Percentiles rank a stretch among this genome's conserved stretches.
Conservation (phyloP, 306 rosid species). For the Cucurbita pepo region DNA sequence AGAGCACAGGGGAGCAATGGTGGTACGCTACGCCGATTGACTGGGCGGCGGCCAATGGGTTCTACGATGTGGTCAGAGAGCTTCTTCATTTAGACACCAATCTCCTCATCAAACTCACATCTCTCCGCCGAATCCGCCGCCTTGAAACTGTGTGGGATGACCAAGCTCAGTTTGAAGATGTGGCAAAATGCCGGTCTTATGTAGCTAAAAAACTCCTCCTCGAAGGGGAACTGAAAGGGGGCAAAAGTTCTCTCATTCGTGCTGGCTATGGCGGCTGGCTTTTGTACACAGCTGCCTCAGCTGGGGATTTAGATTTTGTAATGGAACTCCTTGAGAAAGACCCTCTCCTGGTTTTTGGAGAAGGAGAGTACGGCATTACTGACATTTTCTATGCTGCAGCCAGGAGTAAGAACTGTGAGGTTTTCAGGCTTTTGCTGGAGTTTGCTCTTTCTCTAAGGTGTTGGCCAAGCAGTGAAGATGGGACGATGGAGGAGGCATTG, state of each 20-base stretch:
- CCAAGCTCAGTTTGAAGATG: slow-evolving; percentile 37
- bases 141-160: slow-evolving; percentile 93
- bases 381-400: slow-evolving; percentile 77
- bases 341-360: slow-evolving; percentile 62
- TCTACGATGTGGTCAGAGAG: slow-evolving; percentile 64
- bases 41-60: slow-evolving; percentile 83
- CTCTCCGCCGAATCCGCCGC: slow-evolving; percentile 80
- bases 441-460: slow-evolving; percentile 34
- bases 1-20: slow-evolving; percentile 87
- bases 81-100: slow-evolving; percentile 80
- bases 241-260: slow-evolving; percentile 46
- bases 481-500: neutral
- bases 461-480: slow-evolving; percentile 12
- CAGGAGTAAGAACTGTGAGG: slow-evolving; percentile 47
- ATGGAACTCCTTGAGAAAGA: slow-evolving; percentile 37
- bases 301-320: slow-evolving; percentile 63
- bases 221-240: slow-evolving; percentile 34
- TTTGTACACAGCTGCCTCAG: slow-evolving; percentile 83
- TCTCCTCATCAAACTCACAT: slow-evolving; percentile 75
- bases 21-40: slow-evolving; percentile 94
- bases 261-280: slow-evolving; percentile 99
- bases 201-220: slow-evolving; percentile 50
- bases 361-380: slow-evolving; percentile 83
- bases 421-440: slow-evolving; percentile 40
- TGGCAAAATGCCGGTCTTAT: slow-evolving; percentile 50